Evolutionary conservation across 345 rosid genomes (phyloP), one percentile per base, ranked within the genome.

Genomic region (Cardamine occulta): DNA sequence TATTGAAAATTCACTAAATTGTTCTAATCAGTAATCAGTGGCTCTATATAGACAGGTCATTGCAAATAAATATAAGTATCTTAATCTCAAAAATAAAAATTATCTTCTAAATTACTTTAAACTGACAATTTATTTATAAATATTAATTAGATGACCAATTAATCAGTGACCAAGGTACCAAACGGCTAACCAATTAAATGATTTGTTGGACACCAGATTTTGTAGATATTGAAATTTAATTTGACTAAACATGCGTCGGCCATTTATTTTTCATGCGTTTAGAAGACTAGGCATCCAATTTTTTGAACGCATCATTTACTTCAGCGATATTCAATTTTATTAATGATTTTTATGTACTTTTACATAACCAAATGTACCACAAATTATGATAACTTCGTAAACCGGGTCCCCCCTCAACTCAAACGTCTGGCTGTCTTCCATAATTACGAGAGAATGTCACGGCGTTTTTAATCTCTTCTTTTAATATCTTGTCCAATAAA

Each of bases 361-460:
- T 18, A 39, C n/a, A 54, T 44, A 66, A 66, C 72, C 35, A 56
- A 65, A 54, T 55, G 65, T 64, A 65, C 21, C 65, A 35, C 35
- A 44, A 42, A 58, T 12, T 55, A 64, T 74, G 57, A 74, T 37
- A 44, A 11, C 51, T 56, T 56, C 7, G 65, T 32, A 17, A 35
- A 66, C 65, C 66, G 40, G 72, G 51, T 35, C 40, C 59, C 61
- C 8, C 2, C 15, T 3, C 13, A 67, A 66, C 62, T 59, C 73
- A 39, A 59, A 75, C 79, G 45, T 59, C 35, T 67, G 79, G 79
- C 45, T 75, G 55, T 67, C 68, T 67, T 48, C 52, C 52, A 67
- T 49, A 74, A 57, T 8, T 57, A 47, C 54, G 61, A 67, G 73
- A 67, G 73, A 66, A 75, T 51, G 68, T 49, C 79, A 59, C 37